phyloP scores from a whole-genome alignment of 2,329 filamentous ascomycete genomes.

The Thyridium curvatum region DNA sequence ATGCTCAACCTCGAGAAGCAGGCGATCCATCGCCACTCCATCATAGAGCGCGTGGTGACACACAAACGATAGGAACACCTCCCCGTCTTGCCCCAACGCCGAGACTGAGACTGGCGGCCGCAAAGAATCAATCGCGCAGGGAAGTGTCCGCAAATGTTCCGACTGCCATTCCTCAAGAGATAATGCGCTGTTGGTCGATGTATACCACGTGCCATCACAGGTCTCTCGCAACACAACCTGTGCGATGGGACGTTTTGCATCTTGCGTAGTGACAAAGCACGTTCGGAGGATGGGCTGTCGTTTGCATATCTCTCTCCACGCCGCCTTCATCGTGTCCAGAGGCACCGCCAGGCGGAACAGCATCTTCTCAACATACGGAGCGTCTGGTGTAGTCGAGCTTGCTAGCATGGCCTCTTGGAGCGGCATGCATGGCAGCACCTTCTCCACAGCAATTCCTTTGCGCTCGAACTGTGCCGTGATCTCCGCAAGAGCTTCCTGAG shows the following conservation, averaged over 20 bases:
- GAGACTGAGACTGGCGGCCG: slow-evolving; percentile 39
- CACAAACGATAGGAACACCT: slow-evolving; percentile 37
- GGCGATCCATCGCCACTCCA: slow-evolving; percentile 64
- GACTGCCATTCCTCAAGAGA: no score
- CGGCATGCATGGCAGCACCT: slow-evolving; percentile 74
- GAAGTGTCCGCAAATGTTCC: slow-evolving; percentile 30
- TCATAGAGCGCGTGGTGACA: slow-evolving; percentile 85
- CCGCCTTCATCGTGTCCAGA: slow-evolving; percentile 39
- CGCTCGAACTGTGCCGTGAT: slow-evolving; percentile 23
- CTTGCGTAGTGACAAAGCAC: slow-evolving; percentile 61
- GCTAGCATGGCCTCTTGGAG: slow-evolving; percentile 85
- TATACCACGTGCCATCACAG: no score
- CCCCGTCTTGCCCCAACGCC: slow-evolving; percentile 23
- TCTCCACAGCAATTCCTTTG: slow-evolving; percentile 32
- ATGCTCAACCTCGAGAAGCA: slow-evolving; percentile 66
- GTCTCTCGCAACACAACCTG: slow-evolving; percentile 59
- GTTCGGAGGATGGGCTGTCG: slow-evolving; percentile 76
- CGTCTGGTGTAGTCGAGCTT: slow-evolving; percentile 31
- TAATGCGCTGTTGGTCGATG: no score
- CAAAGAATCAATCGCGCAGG: slow-evolving; percentile 34
- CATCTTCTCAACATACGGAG: slow-evolving; percentile 66
- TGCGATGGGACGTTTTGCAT: slow-evolving; percentile 55
- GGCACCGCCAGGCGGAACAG: slow-evolving; percentile 53
- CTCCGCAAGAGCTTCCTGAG: slow-evolving; percentile 17
- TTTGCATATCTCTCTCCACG: slow-evolving; percentile 56